Percentiles rank a stretch among this genome's conserved stretches.
Conservation (phyloP, 2,329 filamentous ascomycete species). For the Drechslerella dactyloides region DNA sequence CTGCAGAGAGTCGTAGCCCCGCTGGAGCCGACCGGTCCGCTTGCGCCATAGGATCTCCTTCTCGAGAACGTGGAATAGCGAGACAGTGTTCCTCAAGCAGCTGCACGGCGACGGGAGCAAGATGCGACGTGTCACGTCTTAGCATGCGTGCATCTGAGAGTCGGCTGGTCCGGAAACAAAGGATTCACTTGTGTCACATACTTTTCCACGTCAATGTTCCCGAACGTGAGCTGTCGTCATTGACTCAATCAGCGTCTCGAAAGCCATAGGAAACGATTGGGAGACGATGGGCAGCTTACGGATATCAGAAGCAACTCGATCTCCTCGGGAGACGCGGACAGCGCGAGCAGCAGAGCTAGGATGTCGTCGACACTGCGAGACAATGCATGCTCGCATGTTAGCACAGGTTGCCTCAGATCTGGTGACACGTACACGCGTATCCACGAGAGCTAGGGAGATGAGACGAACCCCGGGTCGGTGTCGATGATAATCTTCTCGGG, state of each 20-base stretch:
- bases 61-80: constrained; percentile 88
- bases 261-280: neutral
- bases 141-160: constrained; percentile 7
- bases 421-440: constrained; percentile 7
- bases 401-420: no score
- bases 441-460: neutral
- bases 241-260: neutral
- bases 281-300: constrained; percentile 8
- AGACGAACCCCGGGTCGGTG: constrained; percentile 75
- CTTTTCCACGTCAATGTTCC: constrained; percentile 88
- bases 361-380: constrained; percentile 79
- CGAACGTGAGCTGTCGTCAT: constrained; percentile 71
- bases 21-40: constrained; percentile 68
- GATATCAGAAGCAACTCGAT: constrained; percentile 85
- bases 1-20: constrained; percentile 75
- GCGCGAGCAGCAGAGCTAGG: constrained; percentile 82
- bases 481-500: constrained; percentile 87
- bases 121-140: neutral
- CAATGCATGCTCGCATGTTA: neutral
- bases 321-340: constrained; percentile 81
- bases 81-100: constrained; percentile 85
- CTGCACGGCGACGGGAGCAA: constrained; percentile 59
- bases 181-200: constrained; percentile 58
- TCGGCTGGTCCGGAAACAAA: neutral
- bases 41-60: constrained; percentile 86